Evolutionary conservation across 2,329 filamentous ascomycete species (phyloP).

Genomic region (Colletotrichum sp.): DNA sequence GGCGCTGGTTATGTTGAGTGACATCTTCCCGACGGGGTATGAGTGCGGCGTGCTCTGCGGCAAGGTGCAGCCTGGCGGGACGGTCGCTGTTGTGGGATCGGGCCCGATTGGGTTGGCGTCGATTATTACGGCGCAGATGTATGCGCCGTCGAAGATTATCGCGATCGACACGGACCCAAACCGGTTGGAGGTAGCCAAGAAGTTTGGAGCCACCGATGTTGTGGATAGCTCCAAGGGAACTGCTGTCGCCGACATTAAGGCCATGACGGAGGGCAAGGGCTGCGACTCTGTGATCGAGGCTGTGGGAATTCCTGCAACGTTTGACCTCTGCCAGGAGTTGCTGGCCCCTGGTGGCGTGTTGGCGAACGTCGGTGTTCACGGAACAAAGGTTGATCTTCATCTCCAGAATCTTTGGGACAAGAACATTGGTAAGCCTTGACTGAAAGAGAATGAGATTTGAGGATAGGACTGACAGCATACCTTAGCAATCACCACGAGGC

Average conservation of each 20-base stretch:
- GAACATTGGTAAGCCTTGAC: slow-evolving; percentile 50
- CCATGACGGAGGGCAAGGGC: slow-evolving; percentile 53
- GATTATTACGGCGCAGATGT: slow-evolving; percentile 43
- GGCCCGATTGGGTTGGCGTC: slow-evolving; percentile 67
- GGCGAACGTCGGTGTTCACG: slow-evolving; percentile 65
- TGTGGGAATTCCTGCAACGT: slow-evolving; percentile 58
- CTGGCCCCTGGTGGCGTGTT: slow-evolving; percentile 58
- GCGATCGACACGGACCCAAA: slow-evolving; percentile 55
- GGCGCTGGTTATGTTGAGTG: slow-evolving; percentile 56
- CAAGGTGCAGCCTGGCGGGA: slow-evolving; percentile 64
- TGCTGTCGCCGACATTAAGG: slow-evolving; percentile 41
- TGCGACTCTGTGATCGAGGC: slow-evolving; percentile 64
- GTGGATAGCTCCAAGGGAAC: slow-evolving; percentile 42
- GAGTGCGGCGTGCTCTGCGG: slow-evolving; percentile 61
- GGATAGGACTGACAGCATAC: not conserved
- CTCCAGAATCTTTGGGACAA: slow-evolving; percentile 59
- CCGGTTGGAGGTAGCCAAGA: slow-evolving; percentile 49
- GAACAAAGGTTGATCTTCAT: slow-evolving; percentile 54
- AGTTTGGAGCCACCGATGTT: slow-evolving; percentile 51
- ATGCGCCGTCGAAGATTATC: slow-evolving; percentile 55
- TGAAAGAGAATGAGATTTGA: not conserved
- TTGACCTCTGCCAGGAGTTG: slow-evolving; percentile 57
- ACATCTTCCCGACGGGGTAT: slow-evolving; percentile 57
- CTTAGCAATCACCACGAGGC: slow-evolving; percentile 48
- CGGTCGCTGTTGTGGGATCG: slow-evolving; percentile 66